A percentile compares a stretch with the other conserved stretches of the same genome.
Conservation (phyloP, 306 rosid species). For the Inga leiocalycina region DNA sequence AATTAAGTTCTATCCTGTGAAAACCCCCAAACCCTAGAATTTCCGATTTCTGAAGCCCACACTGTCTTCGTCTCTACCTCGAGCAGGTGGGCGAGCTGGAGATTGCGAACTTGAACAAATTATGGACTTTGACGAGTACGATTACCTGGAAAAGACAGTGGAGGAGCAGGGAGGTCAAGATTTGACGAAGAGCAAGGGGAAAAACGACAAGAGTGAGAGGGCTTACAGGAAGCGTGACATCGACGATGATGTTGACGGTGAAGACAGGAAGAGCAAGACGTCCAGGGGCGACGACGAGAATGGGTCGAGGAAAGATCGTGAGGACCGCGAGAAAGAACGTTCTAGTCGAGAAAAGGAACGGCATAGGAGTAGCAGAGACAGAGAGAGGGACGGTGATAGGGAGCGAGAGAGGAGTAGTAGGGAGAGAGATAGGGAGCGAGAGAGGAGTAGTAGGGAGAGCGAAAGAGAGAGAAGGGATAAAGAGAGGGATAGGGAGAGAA, state of each 20-base stretch:
- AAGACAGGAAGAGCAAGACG: slow-evolving; percentile 60
- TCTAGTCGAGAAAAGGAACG: slow-evolving; percentile 50
- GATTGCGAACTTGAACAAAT: background rate
- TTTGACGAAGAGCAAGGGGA: slow-evolving; percentile 56
- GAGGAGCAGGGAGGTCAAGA: slow-evolving; percentile 73
- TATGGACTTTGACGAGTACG: slow-evolving; percentile 98
- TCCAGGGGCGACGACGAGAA: slow-evolving; percentile 66
- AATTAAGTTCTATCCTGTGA: background rate
- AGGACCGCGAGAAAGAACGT: slow-evolving; percentile 56
- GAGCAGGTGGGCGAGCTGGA: background rate
- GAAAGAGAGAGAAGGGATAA: background rate
- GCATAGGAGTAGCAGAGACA: slow-evolving; percentile 50
- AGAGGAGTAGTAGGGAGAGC: slow-evolving; percentile 23
- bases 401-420: slow-evolving; percentile 26
- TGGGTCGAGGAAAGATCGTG: slow-evolving; percentile 59
- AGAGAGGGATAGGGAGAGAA: background rate
- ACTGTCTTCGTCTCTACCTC: background rate
- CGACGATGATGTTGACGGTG: slow-evolving; percentile 52
- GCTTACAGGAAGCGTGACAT: slow-evolving; percentile 78
- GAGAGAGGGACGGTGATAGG: slow-evolving; percentile 29
- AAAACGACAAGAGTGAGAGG: slow-evolving; percentile 56
- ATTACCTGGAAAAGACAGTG: slow-evolving; percentile 92
- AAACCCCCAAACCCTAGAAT: slow-evolving; percentile 53
- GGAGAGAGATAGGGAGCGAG: slow-evolving; percentile 28
- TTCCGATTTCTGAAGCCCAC: slow-evolving; percentile 13